phyloP scores from a whole-genome alignment of 2,329 filamentous ascomycete species.

The Tothia fuscella region DNA sequence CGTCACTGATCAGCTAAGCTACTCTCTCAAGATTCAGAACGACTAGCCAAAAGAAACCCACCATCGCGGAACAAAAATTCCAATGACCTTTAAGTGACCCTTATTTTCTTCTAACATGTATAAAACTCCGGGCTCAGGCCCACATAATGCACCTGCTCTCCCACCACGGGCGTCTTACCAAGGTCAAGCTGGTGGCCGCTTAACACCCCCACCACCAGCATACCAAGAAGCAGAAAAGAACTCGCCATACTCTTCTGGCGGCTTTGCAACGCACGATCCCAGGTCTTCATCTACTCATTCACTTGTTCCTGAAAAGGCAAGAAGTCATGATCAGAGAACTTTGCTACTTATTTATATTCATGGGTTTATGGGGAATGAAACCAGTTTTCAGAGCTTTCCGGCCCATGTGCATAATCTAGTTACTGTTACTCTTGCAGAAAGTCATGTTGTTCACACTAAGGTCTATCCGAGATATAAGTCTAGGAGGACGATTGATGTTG shows the following conservation, averaged over 20 bases:
- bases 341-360: constrained; percentile 77
- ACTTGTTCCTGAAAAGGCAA: constrained; percentile 25
- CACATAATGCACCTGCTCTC: no score
- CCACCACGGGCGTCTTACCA: neutral
- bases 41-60: no score
- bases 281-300: constrained; percentile 35
- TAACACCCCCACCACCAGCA: neutral
- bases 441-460: constrained; percentile 76
- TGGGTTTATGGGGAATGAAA: constrained; percentile 81
- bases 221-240: neutral
- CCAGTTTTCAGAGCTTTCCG: constrained; percentile 78
- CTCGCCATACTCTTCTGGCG: neutral
- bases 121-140: no score
- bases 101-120: no score
- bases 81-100: no score
- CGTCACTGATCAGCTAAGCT: no score
- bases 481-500: constrained; percentile 57
- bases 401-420: constrained; percentile 73
- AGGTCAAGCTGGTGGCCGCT: no score
- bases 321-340: constrained; percentile 32
- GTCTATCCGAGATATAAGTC: constrained; percentile 73
- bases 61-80: no score
- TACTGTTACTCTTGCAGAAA: constrained; percentile 52
- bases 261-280: constrained; percentile 23
- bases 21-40: no score